Conservation (phyloP, 2,329 filamentous ascomycete genomes). For the Xylariaceae sp. region DNA sequence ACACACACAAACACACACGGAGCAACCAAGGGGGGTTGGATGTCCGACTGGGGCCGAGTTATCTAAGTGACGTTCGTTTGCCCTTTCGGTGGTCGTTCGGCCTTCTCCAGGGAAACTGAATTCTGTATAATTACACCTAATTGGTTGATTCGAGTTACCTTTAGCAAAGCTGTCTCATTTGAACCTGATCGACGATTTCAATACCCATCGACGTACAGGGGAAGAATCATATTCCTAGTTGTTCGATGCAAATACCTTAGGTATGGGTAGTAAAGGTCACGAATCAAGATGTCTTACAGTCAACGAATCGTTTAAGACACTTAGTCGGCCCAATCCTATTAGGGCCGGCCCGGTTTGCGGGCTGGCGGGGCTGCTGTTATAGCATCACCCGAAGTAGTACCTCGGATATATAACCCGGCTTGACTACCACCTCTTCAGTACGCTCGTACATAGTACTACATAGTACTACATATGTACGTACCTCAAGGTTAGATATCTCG, state of each 20-base stretch:
- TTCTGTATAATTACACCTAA: too few relatives aligned
- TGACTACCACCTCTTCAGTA: conserved; percentile 4
- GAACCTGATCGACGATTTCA: neutral
- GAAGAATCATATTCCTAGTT: neutral
- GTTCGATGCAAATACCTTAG: too few relatives aligned
- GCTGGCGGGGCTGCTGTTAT: conserved; percentile 5
- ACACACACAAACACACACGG: neutral
- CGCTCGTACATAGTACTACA: neutral
- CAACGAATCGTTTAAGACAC: neutral
- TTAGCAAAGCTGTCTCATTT: too few relatives aligned
- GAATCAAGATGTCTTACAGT: too few relatives aligned
- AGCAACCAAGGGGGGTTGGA: neutral
- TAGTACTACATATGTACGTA: neutral
- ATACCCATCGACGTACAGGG: neutral
- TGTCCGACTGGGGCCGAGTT: neutral
- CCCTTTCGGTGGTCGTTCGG: neutral
- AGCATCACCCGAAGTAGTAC: neutral
- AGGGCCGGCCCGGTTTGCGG: conserved; percentile 15
- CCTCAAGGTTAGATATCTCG: too few relatives aligned
- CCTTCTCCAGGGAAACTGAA: neutral
- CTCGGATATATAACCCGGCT: conserved; percentile 14
- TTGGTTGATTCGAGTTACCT: too few relatives aligned
- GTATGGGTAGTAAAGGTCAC: too few relatives aligned
- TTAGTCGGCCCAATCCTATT: neutral
- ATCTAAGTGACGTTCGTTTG: neutral